Evolutionary conservation across 1,284 basidiomycete genomes (phyloP), one percentile per base, ranked within the genome.

Genomic region (Bondarzewia mesenterica): DNA sequence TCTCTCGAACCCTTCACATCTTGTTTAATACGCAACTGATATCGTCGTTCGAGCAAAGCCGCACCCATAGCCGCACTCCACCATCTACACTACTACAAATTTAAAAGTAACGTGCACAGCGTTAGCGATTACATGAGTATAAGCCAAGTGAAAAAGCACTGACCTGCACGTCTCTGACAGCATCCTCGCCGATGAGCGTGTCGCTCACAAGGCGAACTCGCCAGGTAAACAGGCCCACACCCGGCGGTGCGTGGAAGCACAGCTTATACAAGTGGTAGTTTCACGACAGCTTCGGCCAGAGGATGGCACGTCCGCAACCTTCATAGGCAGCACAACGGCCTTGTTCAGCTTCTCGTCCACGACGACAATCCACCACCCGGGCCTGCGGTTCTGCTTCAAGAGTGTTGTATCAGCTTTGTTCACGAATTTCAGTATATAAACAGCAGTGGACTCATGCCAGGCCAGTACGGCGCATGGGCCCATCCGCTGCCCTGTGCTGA

Each of bases 211-310:
- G 68, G 58, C 89, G 82, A 0, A 91, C 76, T 58, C 89, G 89
- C 83, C 97, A 98, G 5, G 89, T 89, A 66, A 94, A 94, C 46
- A 89, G 60, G 14, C 92, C 93, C 1, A 85, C 76, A 48, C 80
- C 80, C 12, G 85, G 87, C 1, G 96, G 96, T 0, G 93, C 94
- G 65, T 97, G 93, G 79, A 99, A 97, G 60, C 93, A 90, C 39
- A 97, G 71, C 63, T 88, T 89, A 72, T 90, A 94, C 27, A 85
- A 79, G 48, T 93, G 81, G 57, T 87, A 85, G 59, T 87, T 78
- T 26, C 81, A 73, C 14, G 77, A 71, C n/a, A 72, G 67, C 48
- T 72, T 71, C 0, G 63, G 48, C 79, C 68, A 0, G 82, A 77
- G 47, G 78, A 73, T 1, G 92, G 91, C 14, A 96, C 75, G 56